phyloP scores from a whole-genome alignment of 192 early-diverging fungal species.

The Podila verticillata region DNA sequence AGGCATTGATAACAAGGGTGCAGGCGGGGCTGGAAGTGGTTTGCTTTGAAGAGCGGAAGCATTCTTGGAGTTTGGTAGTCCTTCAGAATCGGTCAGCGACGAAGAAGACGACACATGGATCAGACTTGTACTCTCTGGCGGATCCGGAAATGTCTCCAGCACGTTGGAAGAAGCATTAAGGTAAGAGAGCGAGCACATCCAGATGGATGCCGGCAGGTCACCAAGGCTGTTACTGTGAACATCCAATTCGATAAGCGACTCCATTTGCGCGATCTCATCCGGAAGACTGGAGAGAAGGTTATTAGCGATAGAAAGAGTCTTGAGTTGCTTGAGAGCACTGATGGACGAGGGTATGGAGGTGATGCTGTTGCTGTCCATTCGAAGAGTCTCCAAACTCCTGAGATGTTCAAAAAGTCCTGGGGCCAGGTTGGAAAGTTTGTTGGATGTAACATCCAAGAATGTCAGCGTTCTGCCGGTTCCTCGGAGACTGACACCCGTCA shows the following conservation, averaged over 20 bases:
- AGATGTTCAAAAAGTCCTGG: slow-evolving; percentile 69
- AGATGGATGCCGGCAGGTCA: slow-evolving; percentile 78
- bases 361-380: slow-evolving; percentile 78
- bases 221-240: slow-evolving; percentile 82
- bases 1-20: slow-evolving; percentile 7
- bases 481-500: slow-evolving; percentile 71
- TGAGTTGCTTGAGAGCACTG: slow-evolving; percentile 63
- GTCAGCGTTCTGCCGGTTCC: slow-evolving; percentile 52
- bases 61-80: slow-evolving; percentile 38
- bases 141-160: slow-evolving; percentile 83
- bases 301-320: slow-evolving; percentile 69
- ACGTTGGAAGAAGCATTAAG: slow-evolving; percentile 87
- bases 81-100: neutral
- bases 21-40: slow-evolving; percentile 58
- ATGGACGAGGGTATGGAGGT: slow-evolving; percentile 73
- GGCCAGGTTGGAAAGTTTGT: slow-evolving; percentile 75
- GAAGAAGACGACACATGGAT: slow-evolving; percentile 9
- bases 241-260: slow-evolving; percentile 70
- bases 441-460: slow-evolving; percentile 68
- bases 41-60: slow-evolving; percentile 43
- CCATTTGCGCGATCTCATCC: slow-evolving; percentile 71
- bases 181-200: slow-evolving; percentile 75
- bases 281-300: slow-evolving; percentile 77
- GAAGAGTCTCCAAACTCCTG: slow-evolving; percentile 63
- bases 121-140: slow-evolving; percentile 31